Percentiles rank a stretch among this genome's conserved stretches.
phyloP scores from a whole-genome alignment of 2,329 filamentous ascomycete genomes.

The Albifimbria verrucaria region DNA sequence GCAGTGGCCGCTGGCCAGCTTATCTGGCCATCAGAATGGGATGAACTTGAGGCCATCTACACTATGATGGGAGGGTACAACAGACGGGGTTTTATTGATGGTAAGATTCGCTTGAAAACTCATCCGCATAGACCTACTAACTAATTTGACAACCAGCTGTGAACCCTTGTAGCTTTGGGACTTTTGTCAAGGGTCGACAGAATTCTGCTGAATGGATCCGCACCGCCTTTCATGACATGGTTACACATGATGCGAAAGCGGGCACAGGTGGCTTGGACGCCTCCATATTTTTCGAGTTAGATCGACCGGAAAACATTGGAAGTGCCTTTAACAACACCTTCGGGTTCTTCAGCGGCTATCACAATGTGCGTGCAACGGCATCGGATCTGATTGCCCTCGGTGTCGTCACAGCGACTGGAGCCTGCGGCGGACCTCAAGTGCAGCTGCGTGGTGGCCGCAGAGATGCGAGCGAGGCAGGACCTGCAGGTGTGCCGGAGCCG shows the following conservation, averaged over 20 bases:
- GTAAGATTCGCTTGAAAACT: neutral
- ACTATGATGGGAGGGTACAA: neutral
- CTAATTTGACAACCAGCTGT: slow-evolving; percentile 1
- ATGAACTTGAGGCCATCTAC: neutral
- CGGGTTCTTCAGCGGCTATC: slow-evolving; percentile 19
- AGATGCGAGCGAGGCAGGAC: slow-evolving; percentile 24
- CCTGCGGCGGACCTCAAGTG: slow-evolving; percentile 17
- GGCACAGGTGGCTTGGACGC: slow-evolving; percentile 24
- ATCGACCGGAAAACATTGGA: slow-evolving; percentile 24
- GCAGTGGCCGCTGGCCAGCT: neutral
- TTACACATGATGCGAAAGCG: slow-evolving; percentile 18
- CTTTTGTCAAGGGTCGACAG: slow-evolving; percentile 14
- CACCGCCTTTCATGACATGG: slow-evolving; percentile 26
- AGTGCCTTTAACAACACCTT: slow-evolving; percentile 26
- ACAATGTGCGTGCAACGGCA: slow-evolving; percentile 14
- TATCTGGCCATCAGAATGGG: slow-evolving; percentile 1
- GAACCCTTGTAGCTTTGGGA: slow-evolving; percentile 3
- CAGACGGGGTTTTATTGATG: neutral
- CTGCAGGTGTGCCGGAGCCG: slow-evolving; percentile 26
- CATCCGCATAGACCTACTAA: neutral
- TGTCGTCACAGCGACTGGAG: slow-evolving; percentile 21
- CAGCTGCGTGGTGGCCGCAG: slow-evolving; percentile 23
- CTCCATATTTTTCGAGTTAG: slow-evolving; percentile 25
- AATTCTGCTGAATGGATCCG: slow-evolving; percentile 27
- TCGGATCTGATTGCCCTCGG: slow-evolving; percentile 22